Conservation (phyloP, 768 basidiomycete genomes). For the Lentinula sp. region DNA sequence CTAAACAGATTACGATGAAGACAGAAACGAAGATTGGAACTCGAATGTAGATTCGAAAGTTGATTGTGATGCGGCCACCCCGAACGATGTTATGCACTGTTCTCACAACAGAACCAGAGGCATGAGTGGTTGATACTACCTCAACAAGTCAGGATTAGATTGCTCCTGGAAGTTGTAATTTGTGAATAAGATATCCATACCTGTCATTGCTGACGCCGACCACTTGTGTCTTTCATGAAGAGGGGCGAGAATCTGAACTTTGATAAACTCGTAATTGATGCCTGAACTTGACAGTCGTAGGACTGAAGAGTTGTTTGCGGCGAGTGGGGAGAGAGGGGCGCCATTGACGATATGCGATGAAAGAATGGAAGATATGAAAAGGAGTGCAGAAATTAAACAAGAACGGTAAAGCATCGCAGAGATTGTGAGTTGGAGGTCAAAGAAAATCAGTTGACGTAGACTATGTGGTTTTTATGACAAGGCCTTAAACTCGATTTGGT, state of each 20-base stretch:
- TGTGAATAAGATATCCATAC: background rate
- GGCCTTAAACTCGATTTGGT: background rate
- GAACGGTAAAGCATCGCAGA: background rate
- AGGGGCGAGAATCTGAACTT: background rate
- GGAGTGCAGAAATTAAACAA: background rate
- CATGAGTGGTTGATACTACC: background rate
- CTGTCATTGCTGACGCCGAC: background rate
- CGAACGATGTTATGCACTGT: background rate
- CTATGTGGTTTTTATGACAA: background rate
- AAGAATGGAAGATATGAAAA: background rate
- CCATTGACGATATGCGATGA: background rate
- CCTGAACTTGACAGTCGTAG: background rate
- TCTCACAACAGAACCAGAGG: background rate
- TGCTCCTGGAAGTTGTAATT: background rate
- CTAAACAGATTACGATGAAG: background rate
- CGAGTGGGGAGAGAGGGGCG: background rate
- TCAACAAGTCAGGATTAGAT: background rate
- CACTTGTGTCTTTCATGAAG: background rate
- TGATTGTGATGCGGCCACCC: background rate
- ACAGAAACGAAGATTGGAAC: background rate
- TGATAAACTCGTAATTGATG: background rate
- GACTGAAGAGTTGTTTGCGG: background rate
- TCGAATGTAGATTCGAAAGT: background rate
- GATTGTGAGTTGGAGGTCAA: background rate
- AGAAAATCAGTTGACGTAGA: background rate